These are phyloP conservation scores for Porpolomopsis calyptriformis DNA, from an alignment of 768 basidiomycete genomes.

Conservation along the genomic window DNA sequence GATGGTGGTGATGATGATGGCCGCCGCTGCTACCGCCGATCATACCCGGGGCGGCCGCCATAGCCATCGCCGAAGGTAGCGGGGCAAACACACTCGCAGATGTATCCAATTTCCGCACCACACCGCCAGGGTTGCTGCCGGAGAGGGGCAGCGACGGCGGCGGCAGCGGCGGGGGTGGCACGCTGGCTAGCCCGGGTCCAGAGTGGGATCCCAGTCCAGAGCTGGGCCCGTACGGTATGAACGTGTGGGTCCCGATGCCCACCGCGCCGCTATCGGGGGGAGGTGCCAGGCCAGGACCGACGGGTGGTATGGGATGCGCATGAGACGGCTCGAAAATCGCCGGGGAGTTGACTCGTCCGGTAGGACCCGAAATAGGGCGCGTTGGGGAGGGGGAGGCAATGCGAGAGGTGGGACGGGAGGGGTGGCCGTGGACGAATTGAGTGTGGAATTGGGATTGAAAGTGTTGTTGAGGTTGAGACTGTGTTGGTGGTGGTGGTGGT, in stretches of 20 bases:
- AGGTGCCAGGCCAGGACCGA: too few species aligned
- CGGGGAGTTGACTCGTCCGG: slow-evolving; percentile 10
- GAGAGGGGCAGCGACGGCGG: too few species aligned
- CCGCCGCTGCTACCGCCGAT: too few species aligned
- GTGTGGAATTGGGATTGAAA: slow-evolving; percentile 24
- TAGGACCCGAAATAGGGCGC: neutral
- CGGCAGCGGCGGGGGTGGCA: too few species aligned
- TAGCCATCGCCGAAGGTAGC: too few species aligned
- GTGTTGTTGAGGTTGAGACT: slow-evolving; percentile 18
- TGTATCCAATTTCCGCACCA: too few species aligned
- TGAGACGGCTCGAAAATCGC: neutral
- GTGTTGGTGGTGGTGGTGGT: neutral
- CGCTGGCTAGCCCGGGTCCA: neutral
- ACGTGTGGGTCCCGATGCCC: neutral
- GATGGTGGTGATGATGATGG: too few species aligned
- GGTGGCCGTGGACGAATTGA: slow-evolving; percentile 18
- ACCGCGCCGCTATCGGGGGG: too few species aligned
- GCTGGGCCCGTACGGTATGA: neutral
- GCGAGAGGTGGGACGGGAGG: slow-evolving; percentile 7
- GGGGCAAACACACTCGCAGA: too few species aligned
- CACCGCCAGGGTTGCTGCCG: too few species aligned
- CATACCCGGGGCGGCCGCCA: neutral
- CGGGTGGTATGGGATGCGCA: too few species aligned
- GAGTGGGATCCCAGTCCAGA: neutral
- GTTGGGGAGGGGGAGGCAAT: slow-evolving; percentile 1